These are phyloP conservation scores for Herpotrichia juniperi DNA, from an alignment of 2,329 filamentous ascomycete species.

Conservation along the genomic window DNA sequence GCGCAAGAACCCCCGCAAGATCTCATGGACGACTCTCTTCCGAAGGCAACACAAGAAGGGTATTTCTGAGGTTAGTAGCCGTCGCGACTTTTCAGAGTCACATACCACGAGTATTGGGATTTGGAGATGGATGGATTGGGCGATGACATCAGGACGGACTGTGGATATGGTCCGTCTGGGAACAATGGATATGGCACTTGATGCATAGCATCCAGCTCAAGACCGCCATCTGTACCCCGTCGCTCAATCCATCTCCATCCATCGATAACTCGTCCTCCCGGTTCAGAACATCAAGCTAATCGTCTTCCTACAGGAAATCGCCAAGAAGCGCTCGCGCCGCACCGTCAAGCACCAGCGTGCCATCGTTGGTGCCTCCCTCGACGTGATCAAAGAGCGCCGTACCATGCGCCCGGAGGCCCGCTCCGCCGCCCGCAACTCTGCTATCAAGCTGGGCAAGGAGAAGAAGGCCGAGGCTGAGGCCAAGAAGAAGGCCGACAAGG, in stretches of 20 bases:
- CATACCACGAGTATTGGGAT: constrained; percentile 6
- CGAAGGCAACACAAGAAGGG: constrained; percentile 99
- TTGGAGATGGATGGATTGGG: constrained; percentile 12
- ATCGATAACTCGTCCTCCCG: background rate
- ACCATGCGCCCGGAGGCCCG: constrained; percentile 93
- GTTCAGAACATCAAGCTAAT: constrained; percentile 20
- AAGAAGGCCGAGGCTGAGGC: constrained; percentile 89
- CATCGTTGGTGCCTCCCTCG: constrained; percentile 98
- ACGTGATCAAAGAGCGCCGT: constrained; percentile 99
- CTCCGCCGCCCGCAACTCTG: constrained; percentile 82
- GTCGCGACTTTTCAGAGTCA: constrained; percentile 2
- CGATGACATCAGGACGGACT: constrained; percentile 24
- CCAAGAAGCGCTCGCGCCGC: constrained; percentile 99
- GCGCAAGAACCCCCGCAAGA: constrained; percentile 99
- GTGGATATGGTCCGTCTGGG: background rate
- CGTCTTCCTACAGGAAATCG: constrained; percentile 77
- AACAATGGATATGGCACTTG: constrained; percentile 1
- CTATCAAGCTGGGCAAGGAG: constrained; percentile 98
- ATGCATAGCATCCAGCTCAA: background rate
- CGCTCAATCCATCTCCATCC: background rate
- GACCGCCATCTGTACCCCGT: background rate
- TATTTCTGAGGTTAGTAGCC: constrained; percentile 90
- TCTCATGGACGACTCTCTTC: constrained; percentile 98
- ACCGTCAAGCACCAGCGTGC: constrained; percentile 98
- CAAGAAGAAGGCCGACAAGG: constrained; percentile 99